Evolutionary conservation across 257 asterid species (phyloP).

Genomic region (Solanum infundibuliforme): DNA sequence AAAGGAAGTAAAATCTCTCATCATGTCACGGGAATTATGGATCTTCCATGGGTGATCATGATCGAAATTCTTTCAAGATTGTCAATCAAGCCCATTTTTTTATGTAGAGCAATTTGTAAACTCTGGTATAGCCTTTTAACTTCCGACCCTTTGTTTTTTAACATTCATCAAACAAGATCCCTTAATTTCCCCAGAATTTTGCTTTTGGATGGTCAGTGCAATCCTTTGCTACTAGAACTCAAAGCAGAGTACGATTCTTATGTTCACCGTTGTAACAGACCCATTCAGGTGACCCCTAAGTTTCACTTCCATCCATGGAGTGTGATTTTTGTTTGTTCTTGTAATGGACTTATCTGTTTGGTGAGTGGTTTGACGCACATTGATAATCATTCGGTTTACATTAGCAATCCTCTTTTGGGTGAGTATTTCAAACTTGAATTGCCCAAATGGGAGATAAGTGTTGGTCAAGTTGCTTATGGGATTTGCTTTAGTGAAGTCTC

Average conservation of each 20-base stretch:
- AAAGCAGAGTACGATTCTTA: background rate
- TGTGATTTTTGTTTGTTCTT: too few species aligned
- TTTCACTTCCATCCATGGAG: too few species aligned
- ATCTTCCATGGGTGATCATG: background rate
- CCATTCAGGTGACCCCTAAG: background rate
- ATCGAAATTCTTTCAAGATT: background rate
- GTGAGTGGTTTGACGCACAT: too few species aligned
- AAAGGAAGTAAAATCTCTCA: background rate
- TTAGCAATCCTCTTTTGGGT: too few species aligned
- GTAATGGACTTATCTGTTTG: too few species aligned
- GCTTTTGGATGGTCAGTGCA: background rate
- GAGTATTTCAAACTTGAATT: too few species aligned
- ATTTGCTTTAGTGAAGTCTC: too few species aligned
- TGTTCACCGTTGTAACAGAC: background rate
- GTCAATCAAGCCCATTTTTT: background rate
- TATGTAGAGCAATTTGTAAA: background rate
- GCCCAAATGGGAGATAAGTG: too few species aligned
- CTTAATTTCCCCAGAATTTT: background rate
- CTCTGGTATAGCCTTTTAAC: background rate
- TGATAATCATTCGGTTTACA: too few species aligned
- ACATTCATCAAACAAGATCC: background rate
- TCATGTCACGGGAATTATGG: background rate
- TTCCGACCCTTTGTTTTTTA: background rate
- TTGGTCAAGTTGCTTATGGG: too few species aligned
- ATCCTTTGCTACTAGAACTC: background rate